Evolutionary conservation across 352 stramenopile species (phyloP).

Genomic region (Achlya hypogyna): DNA sequence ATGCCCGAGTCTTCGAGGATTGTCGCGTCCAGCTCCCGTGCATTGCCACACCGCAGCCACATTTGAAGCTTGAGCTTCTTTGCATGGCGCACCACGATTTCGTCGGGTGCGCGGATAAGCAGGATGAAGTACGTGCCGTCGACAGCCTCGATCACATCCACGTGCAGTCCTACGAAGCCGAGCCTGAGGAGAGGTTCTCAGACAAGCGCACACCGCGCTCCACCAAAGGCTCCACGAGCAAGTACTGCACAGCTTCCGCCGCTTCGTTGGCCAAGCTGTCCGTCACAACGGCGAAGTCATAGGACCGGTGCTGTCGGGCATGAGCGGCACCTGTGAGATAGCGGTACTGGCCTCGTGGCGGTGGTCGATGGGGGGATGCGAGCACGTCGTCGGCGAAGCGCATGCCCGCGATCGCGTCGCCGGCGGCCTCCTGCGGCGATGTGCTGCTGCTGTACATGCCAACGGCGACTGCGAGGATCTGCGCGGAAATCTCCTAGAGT

Average conservation of each 20-base stretch:
- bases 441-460: background rate
- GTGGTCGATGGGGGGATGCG: background rate
- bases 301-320: slow-evolving; percentile 18
- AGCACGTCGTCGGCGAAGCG: background rate
- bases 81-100: slow-evolving; percentile 49
- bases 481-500: no score
- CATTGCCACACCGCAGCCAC: slow-evolving; percentile 66
- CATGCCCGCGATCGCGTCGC: slow-evolving; percentile 6
- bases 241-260: slow-evolving; percentile 19
- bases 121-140: slow-evolving; percentile 73
- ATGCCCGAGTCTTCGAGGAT: slow-evolving; percentile 46
- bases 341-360: slow-evolving; percentile 5
- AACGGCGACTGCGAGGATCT: no score
- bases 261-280: slow-evolving; percentile 27
- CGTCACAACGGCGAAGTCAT: slow-evolving; percentile 75
- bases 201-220: slow-evolving; percentile 28
- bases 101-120: slow-evolving; percentile 55
- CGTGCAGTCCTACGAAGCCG: slow-evolving; percentile 31
- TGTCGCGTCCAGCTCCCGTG: slow-evolving; percentile 55
- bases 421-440: background rate
- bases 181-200: background rate
- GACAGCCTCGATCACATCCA: slow-evolving; percentile 78
- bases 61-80: slow-evolving; percentile 56
- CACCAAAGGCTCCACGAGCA: slow-evolving; percentile 38
- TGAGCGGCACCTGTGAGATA: slow-evolving; percentile 5